Base-by-base conservation (phyloP, 2,329 filamentous ascomycete genomes). In the Cyclaneusma minus region DNA sequence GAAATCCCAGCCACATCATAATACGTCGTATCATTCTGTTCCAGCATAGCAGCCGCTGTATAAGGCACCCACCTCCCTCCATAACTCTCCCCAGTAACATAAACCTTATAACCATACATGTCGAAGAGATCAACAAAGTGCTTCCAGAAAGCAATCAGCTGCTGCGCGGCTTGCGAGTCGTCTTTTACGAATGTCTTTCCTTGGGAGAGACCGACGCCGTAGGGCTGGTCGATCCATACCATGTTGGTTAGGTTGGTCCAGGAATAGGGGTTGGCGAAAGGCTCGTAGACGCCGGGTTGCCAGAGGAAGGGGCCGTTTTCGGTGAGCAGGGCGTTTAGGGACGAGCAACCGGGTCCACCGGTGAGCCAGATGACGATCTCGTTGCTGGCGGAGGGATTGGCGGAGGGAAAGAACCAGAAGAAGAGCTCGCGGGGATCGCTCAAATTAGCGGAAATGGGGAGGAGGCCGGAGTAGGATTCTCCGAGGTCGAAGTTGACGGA, bases 61-160 rank as follows among this genome's bases (percentile, higher is more conserved):
- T 69, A 68, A 0, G 65, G 64, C 4, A 67, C 58, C 35, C 68
- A 69, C 35, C 47, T 50, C 12, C 57, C 62, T 3, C 57, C 62
- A 38, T 68, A 68, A 3, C 52, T 58, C 36, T 69, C 64, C 29
- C 64, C 63, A 3, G 63, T 60, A 15, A 68, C 41, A 35, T 64
- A 68, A 1, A 64, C 57, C 35, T 64, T 62, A 39, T 53, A 58
- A n/a, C 55, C 54, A 13, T 62, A 50, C 29, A 65, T 42, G n/a
- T 55, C 53, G 37, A 71, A 71, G 5, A 56, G 55, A 17, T 63
- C 52, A 21, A 66, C 45, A 36, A 69, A 70, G 34, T 64, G 63
- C 46, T 61, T 59, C 50, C 51, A 62, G 41, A 62, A 65, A 3
- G 57, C 55, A 3, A 54, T 47, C n/a, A n/a, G n/a, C n/a, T n/a